Conservation (phyloP, 768 basidiomycete genomes). For the Pleurotus cornucopiae region DNA sequence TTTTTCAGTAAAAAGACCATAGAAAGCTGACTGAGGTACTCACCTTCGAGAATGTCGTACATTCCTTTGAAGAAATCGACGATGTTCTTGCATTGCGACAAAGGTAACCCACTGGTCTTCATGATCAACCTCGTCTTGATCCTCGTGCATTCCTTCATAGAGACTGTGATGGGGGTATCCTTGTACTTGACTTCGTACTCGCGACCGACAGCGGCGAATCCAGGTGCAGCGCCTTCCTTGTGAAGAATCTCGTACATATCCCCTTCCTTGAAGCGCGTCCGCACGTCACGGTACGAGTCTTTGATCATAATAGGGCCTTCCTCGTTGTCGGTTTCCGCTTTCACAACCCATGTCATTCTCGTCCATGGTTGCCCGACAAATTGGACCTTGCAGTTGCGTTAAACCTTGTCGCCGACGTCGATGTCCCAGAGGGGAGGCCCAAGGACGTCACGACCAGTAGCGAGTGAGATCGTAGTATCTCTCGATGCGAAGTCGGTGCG, state of each 20-base stretch:
- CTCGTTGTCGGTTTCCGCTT: background rate
- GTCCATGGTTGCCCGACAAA: background rate
- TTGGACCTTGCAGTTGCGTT: background rate
- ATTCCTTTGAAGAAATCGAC: constrained; percentile 4
- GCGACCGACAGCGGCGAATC: background rate
- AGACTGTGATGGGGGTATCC: background rate
- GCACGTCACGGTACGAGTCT: background rate
- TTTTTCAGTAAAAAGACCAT: background rate
- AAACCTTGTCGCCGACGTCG: background rate
- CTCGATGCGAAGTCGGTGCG: background rate
- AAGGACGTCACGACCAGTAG: background rate
- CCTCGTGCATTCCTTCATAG: background rate
- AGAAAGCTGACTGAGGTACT: background rate
- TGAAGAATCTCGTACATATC: background rate
- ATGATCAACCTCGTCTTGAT: constrained; percentile 3
- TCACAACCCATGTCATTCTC: background rate
- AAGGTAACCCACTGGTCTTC: background rate
- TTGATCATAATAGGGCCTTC: background rate
- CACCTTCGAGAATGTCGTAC: constrained; percentile 6
- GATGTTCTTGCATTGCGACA: background rate
- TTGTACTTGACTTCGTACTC: background rate
- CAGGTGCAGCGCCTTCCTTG: background rate
- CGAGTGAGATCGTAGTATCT: background rate
- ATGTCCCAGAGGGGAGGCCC: background rate
- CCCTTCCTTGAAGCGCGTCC: background rate